Evolutionary conservation across 306 rosid species (phyloP), one percentile per base, ranked within the genome.

Genomic region (Castanopsis chinensis): DNA sequence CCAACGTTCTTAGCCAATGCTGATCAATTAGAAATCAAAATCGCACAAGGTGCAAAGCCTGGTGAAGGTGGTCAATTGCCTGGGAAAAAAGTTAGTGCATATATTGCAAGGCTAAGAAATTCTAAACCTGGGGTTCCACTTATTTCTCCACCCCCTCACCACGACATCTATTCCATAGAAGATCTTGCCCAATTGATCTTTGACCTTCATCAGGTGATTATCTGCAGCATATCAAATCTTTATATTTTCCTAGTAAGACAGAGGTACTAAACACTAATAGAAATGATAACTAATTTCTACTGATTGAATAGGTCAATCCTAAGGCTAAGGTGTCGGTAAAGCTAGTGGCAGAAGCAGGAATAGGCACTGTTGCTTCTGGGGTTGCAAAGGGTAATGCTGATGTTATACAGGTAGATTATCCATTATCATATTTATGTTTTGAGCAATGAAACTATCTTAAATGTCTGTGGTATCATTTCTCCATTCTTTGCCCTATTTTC

Each of bases 31-130:
- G 99, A 95, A 88, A 95, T 95, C 67, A 95, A 95, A 86, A 95
- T 95, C 88, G 99, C 99, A 71, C 99, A 95, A 91, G 99, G 99
- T 67, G 99, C 99, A 43, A 95, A 95, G 86, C 99, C 99, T 58
- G 99, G 99, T 63, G 99, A 94, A 91, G 99, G 99, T 74, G 99
- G 99, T 51, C 99, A 94, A 73, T 85, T 92, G 84, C 99, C 99
- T 77, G 99, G 99, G 43, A 94, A 92, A 88, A 94, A 94, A 94
- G 99, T 94, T 79, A 94, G 99, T 87, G 97, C 97, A 84, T 95
- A 95, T 78, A 95, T 95, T 52, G 99, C 99, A 33, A 90, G 98
- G 87, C 86, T 95, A 91, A 95, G 99, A 83, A 95, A 93, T 81
- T 95, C 99, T 25, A 95, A 95, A 84, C 99, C 99, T 58, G 99